Conservation (phyloP, 106 monocot species). For the Allium fistulosum region DNA sequence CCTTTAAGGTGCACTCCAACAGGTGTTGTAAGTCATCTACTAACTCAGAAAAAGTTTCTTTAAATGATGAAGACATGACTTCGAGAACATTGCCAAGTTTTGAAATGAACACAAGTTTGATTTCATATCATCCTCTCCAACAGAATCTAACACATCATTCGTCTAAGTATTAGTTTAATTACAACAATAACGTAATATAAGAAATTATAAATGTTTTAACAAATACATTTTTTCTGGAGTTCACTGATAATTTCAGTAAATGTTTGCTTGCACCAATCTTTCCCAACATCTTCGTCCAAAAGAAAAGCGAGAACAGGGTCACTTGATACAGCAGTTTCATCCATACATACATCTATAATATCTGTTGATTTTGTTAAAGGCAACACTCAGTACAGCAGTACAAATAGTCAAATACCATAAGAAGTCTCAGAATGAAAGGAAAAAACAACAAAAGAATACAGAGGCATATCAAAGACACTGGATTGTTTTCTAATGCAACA, state of each 20-base stretch:
- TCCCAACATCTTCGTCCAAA: conserved; percentile 94
- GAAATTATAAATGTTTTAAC: not conserved
- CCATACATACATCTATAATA: conserved; percentile 90
- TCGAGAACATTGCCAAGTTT: conserved; percentile 67
- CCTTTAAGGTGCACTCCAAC: conserved; percentile 53
- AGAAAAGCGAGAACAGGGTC: conserved; percentile 90
- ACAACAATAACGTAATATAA: not conserved
- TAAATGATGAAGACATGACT: conserved; percentile 65
- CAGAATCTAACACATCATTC: conserved; percentile 44
- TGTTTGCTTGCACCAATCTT: conserved; percentile 84
- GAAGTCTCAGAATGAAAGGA: not conserved
- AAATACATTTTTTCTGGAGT: conserved; percentile 72
- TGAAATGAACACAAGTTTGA: conserved; percentile 34
- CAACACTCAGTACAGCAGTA: conserved; percentile 4
- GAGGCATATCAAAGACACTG: conserved; percentile 78
- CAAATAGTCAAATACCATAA: not conserved
- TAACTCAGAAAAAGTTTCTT: conserved; percentile 35
- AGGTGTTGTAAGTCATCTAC: conserved; percentile 66
- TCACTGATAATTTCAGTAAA: conserved; percentile 33
- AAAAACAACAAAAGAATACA: conserved; percentile 66
- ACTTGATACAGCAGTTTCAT: conserved; percentile 93
- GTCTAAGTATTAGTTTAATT: too few relatives aligned
- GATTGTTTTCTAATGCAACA: conserved; percentile 82
- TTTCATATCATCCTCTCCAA: conserved; percentile 32
- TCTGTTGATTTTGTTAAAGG: conserved; percentile 65